These are phyloP conservation scores for Guillardia theta DNA, from an alignment of 78 protist genomes.

Conservation along the genomic window DNA sequence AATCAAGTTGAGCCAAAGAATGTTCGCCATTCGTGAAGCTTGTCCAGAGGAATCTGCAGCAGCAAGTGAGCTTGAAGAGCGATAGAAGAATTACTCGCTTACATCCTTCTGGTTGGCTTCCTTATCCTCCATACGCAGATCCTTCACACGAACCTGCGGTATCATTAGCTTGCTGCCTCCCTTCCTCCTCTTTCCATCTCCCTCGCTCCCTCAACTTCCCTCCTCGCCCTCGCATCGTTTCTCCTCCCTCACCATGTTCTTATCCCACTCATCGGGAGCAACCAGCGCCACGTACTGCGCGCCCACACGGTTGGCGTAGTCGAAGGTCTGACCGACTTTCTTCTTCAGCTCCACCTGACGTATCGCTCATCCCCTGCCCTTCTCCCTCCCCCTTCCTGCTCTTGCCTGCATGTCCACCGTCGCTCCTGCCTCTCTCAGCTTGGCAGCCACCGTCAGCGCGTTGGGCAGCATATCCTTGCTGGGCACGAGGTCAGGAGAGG, in stretches of 20 bases:
- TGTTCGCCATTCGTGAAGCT: too few relatives aligned
- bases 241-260: not conserved
- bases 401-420: constrained; percentile 50
- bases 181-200: not conserved
- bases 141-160: constrained; percentile 34
- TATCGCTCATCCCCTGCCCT: not conserved
- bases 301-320: constrained; percentile 68
- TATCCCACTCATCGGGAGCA: constrained; percentile 71
- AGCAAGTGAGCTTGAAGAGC: too few relatives aligned
- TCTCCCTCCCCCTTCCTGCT: not conserved
- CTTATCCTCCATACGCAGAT: constrained; percentile 17
- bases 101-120: not conserved
- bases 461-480: constrained; percentile 49
- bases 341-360: not conserved
- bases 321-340: constrained; percentile 46
- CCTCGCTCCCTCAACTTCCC: not conserved
- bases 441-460: constrained; percentile 35
- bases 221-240: not conserved
- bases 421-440: constrained; percentile 50
- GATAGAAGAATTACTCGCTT: too few relatives aligned
- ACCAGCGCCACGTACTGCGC: constrained; percentile 58
- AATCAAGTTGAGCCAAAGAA: too few relatives aligned
- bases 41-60: too few relatives aligned
- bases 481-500: constrained; percentile 20
- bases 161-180: not conserved